Base-by-base conservation (phyloP, 2,329 filamentous ascomycete genomes). In the Apiospora koreana region DNA sequence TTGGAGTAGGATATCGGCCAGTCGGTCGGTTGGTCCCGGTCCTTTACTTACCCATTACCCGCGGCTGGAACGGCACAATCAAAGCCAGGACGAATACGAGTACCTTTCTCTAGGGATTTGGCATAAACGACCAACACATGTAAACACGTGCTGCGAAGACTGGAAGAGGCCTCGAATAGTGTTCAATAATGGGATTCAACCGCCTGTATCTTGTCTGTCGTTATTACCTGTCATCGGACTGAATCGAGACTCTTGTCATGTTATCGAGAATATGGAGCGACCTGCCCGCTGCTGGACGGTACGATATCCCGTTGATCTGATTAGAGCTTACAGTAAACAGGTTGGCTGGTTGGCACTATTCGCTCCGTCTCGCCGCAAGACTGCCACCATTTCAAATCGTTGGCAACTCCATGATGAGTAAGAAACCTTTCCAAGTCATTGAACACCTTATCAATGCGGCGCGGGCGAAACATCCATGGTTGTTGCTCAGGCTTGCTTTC, bases 361-460 rank as follows among this genome's bases (percentile, higher is more conserved):
- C 31, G 54, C 54, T 62, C 54, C 31, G 54, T 62, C 54, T 62
- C 31, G 38, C 54, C 54, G 54, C 54, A 62, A 62, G 54, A 62
- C 54, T 62, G 28, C 21, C 21, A 38, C 54, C 8, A n/a, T 38
- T 62, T 28, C 35, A 23, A 31, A 62, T 62, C 54, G 18, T 38
- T 62, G 54, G 54, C 18, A 10, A 62, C 38, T 62, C 18, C 54
- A 12, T 12, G 31, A 62, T 62, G 54, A 62, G 31, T 38, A 62
- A 62, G 54, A 23, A 62, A 62, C 54, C 18, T 38, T 62, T 62
- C 8, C 31, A 62, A 62, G 54, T 62, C 54, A 62, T 62, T 62
- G 31, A 62, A 38, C 31, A 14, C 54, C 31, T 38, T 62, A 62
- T 62, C 54, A 38, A 62, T 62, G 28, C 54, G 54, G 54, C 54